Conservation (phyloP, 768 basidiomycete genomes). For the Suillus subluteus region DNA sequence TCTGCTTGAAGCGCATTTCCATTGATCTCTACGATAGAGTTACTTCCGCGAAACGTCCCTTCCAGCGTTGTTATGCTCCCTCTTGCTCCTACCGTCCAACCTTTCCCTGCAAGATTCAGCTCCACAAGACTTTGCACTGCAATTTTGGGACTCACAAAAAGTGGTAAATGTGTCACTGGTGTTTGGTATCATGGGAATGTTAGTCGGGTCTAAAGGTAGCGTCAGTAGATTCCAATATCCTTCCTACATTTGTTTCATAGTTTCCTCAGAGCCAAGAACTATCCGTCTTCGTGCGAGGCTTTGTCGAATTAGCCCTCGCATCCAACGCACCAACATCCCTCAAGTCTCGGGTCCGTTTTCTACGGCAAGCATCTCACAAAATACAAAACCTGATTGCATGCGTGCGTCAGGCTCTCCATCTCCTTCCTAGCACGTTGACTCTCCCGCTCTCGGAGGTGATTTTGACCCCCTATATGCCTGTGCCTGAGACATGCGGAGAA, state of each 20-base stretch:
- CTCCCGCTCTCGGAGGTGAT: slow-evolving; percentile 70
- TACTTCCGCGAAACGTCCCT: slow-evolving; percentile 93
- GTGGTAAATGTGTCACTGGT: slow-evolving; percentile 75
- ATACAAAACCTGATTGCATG: slow-evolving; percentile 32
- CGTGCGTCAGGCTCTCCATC: slow-evolving; percentile 50
- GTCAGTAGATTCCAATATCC: slow-evolving; percentile 43
- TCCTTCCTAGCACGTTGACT: slow-evolving; percentile 56
- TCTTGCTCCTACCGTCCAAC: slow-evolving; percentile 71
- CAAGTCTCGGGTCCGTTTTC: slow-evolving; percentile 74
- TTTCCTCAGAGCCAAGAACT: slow-evolving; percentile 55
- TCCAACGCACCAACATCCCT: slow-evolving; percentile 88
- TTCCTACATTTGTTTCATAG: slow-evolving; percentile 9
- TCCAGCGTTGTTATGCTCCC: slow-evolving; percentile 64
- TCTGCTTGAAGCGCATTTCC: slow-evolving; percentile 4
- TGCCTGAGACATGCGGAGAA: slow-evolving; percentile 84
- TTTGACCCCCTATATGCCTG: slow-evolving; percentile 74
- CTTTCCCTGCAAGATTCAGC: slow-evolving; percentile 57
- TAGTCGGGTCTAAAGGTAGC: slow-evolving; percentile 73
- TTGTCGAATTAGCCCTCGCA: slow-evolving; percentile 86
- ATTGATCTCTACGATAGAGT: slow-evolving; percentile 57
- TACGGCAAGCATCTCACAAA: not conserved
- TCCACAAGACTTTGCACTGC: slow-evolving; percentile 92
- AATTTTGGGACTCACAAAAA: slow-evolving; percentile 97
- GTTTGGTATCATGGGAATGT: slow-evolving; percentile 83
- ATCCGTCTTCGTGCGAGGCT: slow-evolving; percentile 67